phyloP scores from a whole-genome alignment of 768 basidiomycete genomes.

The Galerina sulciceps region DNA sequence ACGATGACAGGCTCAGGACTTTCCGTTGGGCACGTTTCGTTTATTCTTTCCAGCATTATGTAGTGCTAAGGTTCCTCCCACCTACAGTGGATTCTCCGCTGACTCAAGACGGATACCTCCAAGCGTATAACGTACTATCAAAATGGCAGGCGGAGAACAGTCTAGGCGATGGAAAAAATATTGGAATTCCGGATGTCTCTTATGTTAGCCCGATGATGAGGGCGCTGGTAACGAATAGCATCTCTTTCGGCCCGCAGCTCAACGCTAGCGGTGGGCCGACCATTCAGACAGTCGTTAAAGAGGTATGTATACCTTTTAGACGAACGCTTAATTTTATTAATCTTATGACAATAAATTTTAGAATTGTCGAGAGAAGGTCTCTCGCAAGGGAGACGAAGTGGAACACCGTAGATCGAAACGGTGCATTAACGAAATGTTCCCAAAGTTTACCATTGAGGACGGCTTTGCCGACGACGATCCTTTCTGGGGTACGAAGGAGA shows the following conservation, averaged over 20 bases:
- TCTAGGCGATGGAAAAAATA: background rate
- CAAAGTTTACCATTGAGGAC: background rate
- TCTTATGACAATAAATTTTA: background rate
- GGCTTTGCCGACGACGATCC: background rate
- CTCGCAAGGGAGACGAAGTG: no score
- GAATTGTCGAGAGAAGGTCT: no score
- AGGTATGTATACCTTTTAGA: background rate
- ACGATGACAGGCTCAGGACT: background rate
- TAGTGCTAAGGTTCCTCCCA: background rate
- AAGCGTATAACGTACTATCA: background rate
- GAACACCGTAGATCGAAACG: no score
- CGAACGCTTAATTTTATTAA: background rate
- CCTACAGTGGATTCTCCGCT: background rate
- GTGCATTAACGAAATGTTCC: background rate
- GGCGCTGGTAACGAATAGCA: background rate
- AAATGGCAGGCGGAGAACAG: background rate
- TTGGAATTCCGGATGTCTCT: background rate
- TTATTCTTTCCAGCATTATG: background rate
- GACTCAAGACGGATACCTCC: background rate
- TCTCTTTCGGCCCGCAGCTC: background rate
- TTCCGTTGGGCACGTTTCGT: background rate
- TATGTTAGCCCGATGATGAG: background rate
- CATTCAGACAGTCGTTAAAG: background rate
- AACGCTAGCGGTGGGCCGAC: background rate
- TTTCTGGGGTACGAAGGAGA: background rate